Base-by-base conservation (phyloP, 2,329 filamentous ascomycete species). In the Fusarium palustre region DNA sequence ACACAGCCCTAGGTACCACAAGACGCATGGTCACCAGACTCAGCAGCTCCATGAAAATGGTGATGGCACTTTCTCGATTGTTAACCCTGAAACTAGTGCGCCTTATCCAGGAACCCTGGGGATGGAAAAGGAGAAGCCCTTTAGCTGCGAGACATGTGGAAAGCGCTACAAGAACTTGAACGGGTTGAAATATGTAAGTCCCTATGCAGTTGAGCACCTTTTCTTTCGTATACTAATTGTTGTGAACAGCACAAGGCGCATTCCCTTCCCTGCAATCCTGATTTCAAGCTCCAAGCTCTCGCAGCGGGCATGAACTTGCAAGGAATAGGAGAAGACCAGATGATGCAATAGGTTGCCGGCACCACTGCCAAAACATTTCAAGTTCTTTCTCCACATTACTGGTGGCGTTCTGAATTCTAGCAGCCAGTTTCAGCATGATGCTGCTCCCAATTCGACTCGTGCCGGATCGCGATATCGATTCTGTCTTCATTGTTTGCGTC, bases 121-220 rank as follows among this genome's bases (percentile, higher is more conserved):
- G n/a, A 99, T 99, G 96, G 96, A 99, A 82, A 99, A 98, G 80
- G 95, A 98, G 83, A 99, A 99, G 84, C 96, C 96, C 4, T 98
- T 98, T 79, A 94, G 94, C 77, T 99, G 96, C 80, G 94, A 98
- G 70, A 91, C 94, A 13, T 99, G 96, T 78, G 94, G 95, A 75
- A 99, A 99, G 84, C 92, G 96, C 54, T 99, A 99, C 83, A 99
- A 99, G 89, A 99, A 99, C 77, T 81, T 99, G 65, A 99, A 99
- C 80, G 96, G 96, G 9, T 87, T 99, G 67, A 99, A 99, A 89
- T 99, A 99, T 78, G 88, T 91, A 81, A 81, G 88, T 82, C 39
- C 9, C 18, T 9, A 13, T 11, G 10, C 15, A 15, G 20, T 42
- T 31, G n/a, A 18, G 31, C 30, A 22, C n/a, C 8, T 25, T 38